Evolutionary conservation across 2,329 filamentous ascomycete genomes (phyloP).

Genomic region (Sphaerulina musiva): DNA sequence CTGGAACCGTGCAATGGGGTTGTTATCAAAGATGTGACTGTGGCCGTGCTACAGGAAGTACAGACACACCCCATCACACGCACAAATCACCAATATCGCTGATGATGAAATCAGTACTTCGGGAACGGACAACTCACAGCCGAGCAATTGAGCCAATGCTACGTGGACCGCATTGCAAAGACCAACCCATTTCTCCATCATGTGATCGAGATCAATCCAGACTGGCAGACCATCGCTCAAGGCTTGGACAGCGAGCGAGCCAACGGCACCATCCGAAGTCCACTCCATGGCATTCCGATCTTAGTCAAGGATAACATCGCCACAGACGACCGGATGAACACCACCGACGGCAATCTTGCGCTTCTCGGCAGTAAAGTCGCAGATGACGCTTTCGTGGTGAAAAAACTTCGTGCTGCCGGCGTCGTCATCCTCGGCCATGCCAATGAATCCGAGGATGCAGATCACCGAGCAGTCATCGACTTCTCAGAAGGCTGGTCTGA

Average conservation of each 20-base stretch:
- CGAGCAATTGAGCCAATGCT: conserved; percentile 1
- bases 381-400: conserved; percentile 10
- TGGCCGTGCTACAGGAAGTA: background rate
- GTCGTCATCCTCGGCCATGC: conserved; percentile 16
- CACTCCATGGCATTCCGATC: conserved; percentile 38
- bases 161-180: conserved; percentile 5
- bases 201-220: conserved; percentile 12
- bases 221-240: conserved; percentile 24
- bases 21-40: background rate
- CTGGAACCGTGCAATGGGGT: background rate
- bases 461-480: conserved; percentile 4
- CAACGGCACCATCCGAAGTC: conserved; percentile 33
- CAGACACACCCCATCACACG: background rate
- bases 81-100: background rate
- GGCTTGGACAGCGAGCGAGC: conserved; percentile 36
- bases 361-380: conserved; percentile 14
- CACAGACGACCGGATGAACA: conserved; percentile 15
- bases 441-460: conserved; percentile 14
- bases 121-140: background rate
- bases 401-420: conserved; percentile 15
- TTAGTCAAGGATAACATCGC: conserved; percentile 33
- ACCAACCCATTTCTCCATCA: conserved; percentile 4
- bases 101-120: background rate
- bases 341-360: conserved; percentile 13
- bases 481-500: conserved; percentile 10